Base-by-base conservation (phyloP, 225 moss, liverwort and hornwort species). In the Sphagnum contortum region DNA sequence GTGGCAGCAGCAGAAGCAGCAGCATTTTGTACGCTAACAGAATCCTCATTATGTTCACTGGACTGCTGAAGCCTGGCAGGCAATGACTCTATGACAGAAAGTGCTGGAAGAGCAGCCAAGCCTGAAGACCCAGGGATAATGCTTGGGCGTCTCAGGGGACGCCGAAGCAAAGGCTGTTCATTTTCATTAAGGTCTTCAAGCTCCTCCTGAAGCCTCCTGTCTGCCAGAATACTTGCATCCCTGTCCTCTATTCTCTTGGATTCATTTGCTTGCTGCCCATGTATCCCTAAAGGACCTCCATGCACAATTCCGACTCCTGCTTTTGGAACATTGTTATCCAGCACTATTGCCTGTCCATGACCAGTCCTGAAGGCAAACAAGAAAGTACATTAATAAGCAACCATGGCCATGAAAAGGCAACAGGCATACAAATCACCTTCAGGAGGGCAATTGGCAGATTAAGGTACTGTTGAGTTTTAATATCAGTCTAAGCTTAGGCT, bases 121-220 rank as follows among this genome's bases (percentile, higher is more conserved):
- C 70, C 72, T 58, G 82, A 65, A 60, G 77, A 79, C 29, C 68
- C 65, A 47, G 70, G 69, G 12, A 66, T 74, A 14, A 74, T 70
- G 55, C 60, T 57, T 49, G 68, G 14, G 5, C 79, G 72, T 56
- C 77, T 67, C 64, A 57, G 81, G 61, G 77, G 77, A 11, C 82
- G 82, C 47, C 86, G 74, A 2, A 82, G 70, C 64, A 82, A 68
- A 61, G 82, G 86, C 52, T 82, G 79, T 50, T 86, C 86, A 59
- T 80, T 76, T 45, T 72, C 79, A 68, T 86, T 82, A 69, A 78
- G 52, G 46, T 61, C 61, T 5, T 60, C 86, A 50, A 57, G 63
- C 55, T 81, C 85, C 48, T 81, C 86, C 48, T 69, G 60, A 60
- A 73, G 68, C 63, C 68, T 72, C 63, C 69, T 73, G 64, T 62